Conservation (phyloP, 768 basidiomycete genomes). For the Boletus sensibilis region DNA sequence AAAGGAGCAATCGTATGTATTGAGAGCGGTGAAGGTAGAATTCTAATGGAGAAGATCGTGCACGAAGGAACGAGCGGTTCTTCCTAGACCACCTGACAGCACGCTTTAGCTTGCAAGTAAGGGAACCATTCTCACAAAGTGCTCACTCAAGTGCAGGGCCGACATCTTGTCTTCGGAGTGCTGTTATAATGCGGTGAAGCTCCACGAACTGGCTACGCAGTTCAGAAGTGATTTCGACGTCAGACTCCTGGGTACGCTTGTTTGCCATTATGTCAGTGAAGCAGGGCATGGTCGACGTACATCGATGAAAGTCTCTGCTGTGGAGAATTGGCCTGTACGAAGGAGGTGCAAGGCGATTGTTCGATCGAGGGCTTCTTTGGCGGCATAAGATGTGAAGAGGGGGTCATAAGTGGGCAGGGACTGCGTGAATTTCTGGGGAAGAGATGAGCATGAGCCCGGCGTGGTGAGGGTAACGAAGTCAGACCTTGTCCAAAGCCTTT, state of each 20-base stretch:
- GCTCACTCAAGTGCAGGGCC: conserved; percentile 75
- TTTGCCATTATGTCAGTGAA: neutral
- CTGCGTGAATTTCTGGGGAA: conserved; percentile 56
- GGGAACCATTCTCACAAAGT: neutral
- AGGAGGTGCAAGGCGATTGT: conserved; percentile 76
- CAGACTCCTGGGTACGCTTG: conserved; percentile 55
- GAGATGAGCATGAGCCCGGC: conserved; percentile 6
- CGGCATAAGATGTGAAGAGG: conserved; percentile 61
- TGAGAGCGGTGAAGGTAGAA: conserved; percentile 90
- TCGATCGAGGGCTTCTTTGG: conserved; percentile 60
- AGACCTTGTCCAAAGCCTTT: conserved; percentile 89
- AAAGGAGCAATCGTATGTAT: conserved; percentile 76
- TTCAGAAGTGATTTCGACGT: conserved; percentile 51
- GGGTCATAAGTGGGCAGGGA: conserved; percentile 64
- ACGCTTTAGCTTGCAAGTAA: neutral
- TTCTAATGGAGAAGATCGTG: conserved; percentile 77
- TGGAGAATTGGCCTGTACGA: conserved; percentile 77
- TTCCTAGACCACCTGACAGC: conserved; percentile 71
- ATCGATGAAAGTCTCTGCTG: conserved; percentile 71
- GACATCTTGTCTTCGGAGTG: conserved; percentile 65
- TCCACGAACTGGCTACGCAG: conserved; percentile 60
- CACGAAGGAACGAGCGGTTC: conserved; percentile 63
- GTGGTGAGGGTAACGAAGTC: conserved; percentile 12
- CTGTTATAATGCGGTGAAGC: conserved; percentile 68
- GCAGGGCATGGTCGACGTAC: conserved; percentile 38